These are phyloP conservation scores for Tolypocladium paradoxum DNA, from an alignment of 2,329 filamentous ascomycete species.

Conservation along the genomic window DNA sequence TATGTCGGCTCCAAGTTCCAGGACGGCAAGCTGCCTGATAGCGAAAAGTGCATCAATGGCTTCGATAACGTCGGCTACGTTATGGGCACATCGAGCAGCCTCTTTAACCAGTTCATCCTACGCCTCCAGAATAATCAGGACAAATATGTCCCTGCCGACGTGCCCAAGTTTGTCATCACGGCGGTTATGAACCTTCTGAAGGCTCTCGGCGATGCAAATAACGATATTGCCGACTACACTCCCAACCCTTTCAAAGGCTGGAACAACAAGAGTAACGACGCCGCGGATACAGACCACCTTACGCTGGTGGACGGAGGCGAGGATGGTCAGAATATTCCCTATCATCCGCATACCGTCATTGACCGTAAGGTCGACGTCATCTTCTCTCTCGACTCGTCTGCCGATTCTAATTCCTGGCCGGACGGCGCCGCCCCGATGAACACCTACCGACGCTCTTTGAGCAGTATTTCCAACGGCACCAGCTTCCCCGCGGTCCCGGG, in stretches of 20 bases:
- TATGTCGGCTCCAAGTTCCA: slow-evolving; percentile 51
- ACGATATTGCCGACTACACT: slow-evolving; percentile 65
- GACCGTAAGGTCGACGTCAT: slow-evolving; percentile 48
- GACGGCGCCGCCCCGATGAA: slow-evolving; percentile 48
- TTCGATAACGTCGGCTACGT: slow-evolving; percentile 73
- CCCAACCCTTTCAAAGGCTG: slow-evolving; percentile 50
- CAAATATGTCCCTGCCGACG: slow-evolving; percentile 39
- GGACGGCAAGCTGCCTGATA: slow-evolving; percentile 33
- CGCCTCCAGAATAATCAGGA: slow-evolving; percentile 45
- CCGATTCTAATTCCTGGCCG: slow-evolving; percentile 50
- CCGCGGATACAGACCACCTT: slow-evolving; percentile 37
- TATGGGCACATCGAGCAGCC: slow-evolving; percentile 69
- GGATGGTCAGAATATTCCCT: slow-evolving; percentile 69
- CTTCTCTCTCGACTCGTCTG: slow-evolving; percentile 53
- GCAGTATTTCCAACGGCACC: slow-evolving; percentile 39
- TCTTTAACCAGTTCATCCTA: slow-evolving; percentile 65
- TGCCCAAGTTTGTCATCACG: slow-evolving; percentile 29
- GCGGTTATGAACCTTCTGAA: slow-evolving; percentile 39
- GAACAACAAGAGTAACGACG: slow-evolving; percentile 32
- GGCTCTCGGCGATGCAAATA: slow-evolving; percentile 43
- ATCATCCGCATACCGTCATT: slow-evolving; percentile 49
- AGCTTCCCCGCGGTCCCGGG: slow-evolving; percentile 49
- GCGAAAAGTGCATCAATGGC: slow-evolving; percentile 41
- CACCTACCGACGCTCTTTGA: slow-evolving; percentile 43
- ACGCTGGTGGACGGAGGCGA: slow-evolving; percentile 74